phyloP scores from a whole-genome alignment of 2,329 filamentous ascomycete species.

The Stachybotrys chartarum region DNA sequence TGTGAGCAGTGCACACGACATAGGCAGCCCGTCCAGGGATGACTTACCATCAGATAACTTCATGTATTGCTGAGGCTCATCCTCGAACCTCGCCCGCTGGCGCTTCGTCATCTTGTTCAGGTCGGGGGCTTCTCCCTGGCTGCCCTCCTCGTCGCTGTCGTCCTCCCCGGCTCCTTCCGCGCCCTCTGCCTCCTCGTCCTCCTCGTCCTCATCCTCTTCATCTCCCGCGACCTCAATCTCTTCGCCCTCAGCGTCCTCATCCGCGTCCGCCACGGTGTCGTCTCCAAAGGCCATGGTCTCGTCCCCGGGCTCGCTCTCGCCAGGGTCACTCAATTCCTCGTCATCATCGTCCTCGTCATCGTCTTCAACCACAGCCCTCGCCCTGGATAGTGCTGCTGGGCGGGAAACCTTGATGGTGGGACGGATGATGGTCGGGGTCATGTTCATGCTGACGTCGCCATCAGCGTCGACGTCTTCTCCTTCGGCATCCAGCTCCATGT shows the following conservation, averaged over 20 bases:
- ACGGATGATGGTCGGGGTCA: conserved; percentile 28
- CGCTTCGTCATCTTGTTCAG: conserved; percentile 54
- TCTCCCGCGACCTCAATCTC: conserved; percentile 34
- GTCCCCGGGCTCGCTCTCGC: conserved; percentile 38
- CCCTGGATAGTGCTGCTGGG: conserved; percentile 21
- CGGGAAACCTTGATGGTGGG: conserved; percentile 41
- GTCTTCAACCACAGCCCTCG: conserved; percentile 35
- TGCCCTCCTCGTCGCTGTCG: conserved; percentile 37
- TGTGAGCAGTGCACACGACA: conserved; percentile 7
- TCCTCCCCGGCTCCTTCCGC: conserved; percentile 32
- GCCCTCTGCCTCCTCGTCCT: conserved; percentile 28
- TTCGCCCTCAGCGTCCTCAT: conserved; percentile 41
- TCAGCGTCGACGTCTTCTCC: conserved; percentile 33
- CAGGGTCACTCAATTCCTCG: conserved; percentile 48
- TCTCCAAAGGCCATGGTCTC: conserved; percentile 31
- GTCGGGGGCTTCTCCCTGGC: conserved; percentile 44
- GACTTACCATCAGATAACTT: conserved; percentile 52
- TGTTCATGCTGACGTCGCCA: conserved; percentile 36
- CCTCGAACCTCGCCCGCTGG: conserved; percentile 52
- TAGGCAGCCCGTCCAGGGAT: background rate
- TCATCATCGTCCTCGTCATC: conserved; percentile 46
- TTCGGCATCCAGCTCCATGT: conserved; percentile 29
- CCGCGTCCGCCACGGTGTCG: conserved; percentile 34
- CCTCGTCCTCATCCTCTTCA: conserved; percentile 32
- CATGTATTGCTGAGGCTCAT: conserved; percentile 47